phyloP scores from a whole-genome alignment of 768 basidiomycete genomes.

The Leccinum broughii region DNA sequence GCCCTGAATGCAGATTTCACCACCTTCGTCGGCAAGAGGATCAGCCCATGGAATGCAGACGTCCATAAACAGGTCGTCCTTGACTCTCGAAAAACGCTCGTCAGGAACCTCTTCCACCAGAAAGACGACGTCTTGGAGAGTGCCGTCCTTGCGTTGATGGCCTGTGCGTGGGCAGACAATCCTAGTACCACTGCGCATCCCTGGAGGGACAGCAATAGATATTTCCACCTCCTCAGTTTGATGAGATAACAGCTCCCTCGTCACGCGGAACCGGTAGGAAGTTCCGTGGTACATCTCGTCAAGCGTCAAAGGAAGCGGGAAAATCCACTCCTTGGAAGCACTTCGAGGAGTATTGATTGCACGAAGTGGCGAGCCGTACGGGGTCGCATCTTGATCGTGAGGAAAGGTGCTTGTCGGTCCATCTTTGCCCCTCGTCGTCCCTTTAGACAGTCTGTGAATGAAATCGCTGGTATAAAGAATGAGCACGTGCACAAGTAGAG shows the following conservation, averaged over 20 bases:
- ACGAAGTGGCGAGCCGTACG: conserved; percentile 41
- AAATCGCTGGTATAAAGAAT: conserved; percentile 25
- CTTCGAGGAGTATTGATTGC: conserved; percentile 42
- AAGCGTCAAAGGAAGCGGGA: conserved; percentile 58
- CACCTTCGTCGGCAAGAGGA: conserved; percentile 45
- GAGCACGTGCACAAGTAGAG: conserved; percentile 3
- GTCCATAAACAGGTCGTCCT: conserved; percentile 56
- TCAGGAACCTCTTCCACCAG: conserved; percentile 61
- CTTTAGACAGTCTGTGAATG: conserved; percentile 29
- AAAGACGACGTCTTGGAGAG: conserved; percentile 67
- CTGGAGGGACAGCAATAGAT: conserved; percentile 59
- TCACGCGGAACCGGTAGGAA: conserved; percentile 58
- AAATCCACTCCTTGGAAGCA: conserved; percentile 62
- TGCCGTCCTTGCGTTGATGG: conserved; percentile 59
- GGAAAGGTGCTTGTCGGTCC: conserved; percentile 4
- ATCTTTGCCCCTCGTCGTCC: conserved; percentile 5
- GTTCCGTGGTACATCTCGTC: conserved; percentile 63
- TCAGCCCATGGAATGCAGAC: conserved; percentile 60
- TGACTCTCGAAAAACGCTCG: conserved; percentile 53
- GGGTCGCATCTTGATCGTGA: conserved; percentile 17
- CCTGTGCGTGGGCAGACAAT: conserved; percentile 64
- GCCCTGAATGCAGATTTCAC: conserved; percentile 51
- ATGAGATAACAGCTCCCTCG: conserved; percentile 51
- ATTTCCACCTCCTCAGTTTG: conserved; percentile 55
- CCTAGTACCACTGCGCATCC: conserved; percentile 59